Conservation (phyloP, 2,329 filamentous ascomycete species). For the Aspergillus oerlinghausenensis region DNA sequence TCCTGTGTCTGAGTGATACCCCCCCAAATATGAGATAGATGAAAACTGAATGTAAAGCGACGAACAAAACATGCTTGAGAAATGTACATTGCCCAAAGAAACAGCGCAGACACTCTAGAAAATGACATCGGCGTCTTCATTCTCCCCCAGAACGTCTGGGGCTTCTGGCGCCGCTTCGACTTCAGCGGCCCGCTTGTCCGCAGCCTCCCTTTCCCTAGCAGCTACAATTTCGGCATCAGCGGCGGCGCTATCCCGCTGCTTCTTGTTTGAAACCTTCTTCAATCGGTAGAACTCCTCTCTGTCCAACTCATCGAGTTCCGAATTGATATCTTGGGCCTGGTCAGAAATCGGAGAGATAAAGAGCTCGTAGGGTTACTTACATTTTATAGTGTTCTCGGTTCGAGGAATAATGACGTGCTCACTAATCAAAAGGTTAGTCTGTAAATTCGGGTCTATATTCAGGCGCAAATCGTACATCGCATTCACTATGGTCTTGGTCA, state of each 20-base stretch:
- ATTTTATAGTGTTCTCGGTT: slow-evolving; percentile 99
- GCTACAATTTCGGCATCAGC: slow-evolving; percentile 71
- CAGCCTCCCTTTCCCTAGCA: slow-evolving; percentile 24
- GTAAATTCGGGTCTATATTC: not conserved
- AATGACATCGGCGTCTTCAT: slow-evolving; percentile 80
- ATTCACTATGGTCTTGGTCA: slow-evolving; percentile 60
- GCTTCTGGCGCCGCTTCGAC: slow-evolving; percentile 41
- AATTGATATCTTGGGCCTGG: slow-evolving; percentile 74
- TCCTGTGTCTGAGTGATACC: not conserved
- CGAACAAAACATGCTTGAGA: slow-evolving; percentile 15
- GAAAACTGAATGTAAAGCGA: slow-evolving; percentile 7
- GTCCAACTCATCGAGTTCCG: slow-evolving; percentile 93
- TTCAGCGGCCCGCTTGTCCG: slow-evolving; percentile 54
- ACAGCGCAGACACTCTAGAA: slow-evolving; percentile 51
- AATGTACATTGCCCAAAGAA: slow-evolving; percentile 19
- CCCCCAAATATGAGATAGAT: not conserved
- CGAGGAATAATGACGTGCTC: slow-evolving; percentile 81
- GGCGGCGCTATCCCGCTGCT: slow-evolving; percentile 69
- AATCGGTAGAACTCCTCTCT: slow-evolving; percentile 96
- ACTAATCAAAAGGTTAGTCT: slow-evolving; percentile 25
- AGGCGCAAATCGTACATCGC: slow-evolving; percentile 65
- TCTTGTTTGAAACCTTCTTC: slow-evolving; percentile 89
- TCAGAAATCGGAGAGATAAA: slow-evolving; percentile 1
- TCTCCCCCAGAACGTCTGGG: slow-evolving; percentile 66
- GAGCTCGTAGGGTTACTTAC: slow-evolving; percentile 42